Conservation (phyloP, 2,329 filamentous ascomycete species). For the Diaporthe humulicola region DNA sequence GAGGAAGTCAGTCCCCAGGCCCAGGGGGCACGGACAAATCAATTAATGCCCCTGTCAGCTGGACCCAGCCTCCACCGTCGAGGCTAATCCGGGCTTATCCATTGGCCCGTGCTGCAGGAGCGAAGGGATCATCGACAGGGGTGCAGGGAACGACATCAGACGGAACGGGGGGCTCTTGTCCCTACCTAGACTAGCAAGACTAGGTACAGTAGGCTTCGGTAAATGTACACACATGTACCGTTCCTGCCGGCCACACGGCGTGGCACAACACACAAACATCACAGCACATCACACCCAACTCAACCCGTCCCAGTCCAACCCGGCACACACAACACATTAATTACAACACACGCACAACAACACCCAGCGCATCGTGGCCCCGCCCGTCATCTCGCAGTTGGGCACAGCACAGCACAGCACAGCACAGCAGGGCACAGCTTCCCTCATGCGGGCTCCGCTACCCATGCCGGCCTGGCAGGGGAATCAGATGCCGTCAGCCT, state of each 20-base stretch:
- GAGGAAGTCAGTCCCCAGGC: conserved; percentile 16
- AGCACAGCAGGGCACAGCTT: neutral
- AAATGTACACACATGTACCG: conserved; percentile 19
- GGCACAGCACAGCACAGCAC: neutral
- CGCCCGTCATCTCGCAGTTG: neutral
- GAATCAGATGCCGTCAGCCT: neutral
- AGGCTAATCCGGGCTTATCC: conserved; percentile 18
- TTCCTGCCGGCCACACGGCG: conserved; percentile 4
- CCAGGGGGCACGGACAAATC: conserved; percentile 39
- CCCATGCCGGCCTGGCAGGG: neutral
- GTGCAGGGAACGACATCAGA: conserved; percentile 14
- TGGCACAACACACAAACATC: conserved; percentile 18
- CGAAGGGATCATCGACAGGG: conserved; percentile 26
- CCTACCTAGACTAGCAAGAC: too few species aligned
- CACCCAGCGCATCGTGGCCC: neutral
- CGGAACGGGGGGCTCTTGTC: conserved; percentile 4
- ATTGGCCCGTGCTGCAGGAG: conserved; percentile 10
- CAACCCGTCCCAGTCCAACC: neutral
- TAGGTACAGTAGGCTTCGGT: too few species aligned
- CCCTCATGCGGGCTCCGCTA: neutral
- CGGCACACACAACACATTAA: neutral
- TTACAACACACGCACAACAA: neutral
- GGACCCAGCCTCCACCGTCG: neutral
- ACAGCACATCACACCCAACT: neutral
- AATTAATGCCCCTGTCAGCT: conserved; percentile 39